Evolutionary conservation across 2,329 filamentous ascomycete genomes (phyloP), one percentile per base, ranked within the genome.

Genomic region (Periconia macrospinosa): DNA sequence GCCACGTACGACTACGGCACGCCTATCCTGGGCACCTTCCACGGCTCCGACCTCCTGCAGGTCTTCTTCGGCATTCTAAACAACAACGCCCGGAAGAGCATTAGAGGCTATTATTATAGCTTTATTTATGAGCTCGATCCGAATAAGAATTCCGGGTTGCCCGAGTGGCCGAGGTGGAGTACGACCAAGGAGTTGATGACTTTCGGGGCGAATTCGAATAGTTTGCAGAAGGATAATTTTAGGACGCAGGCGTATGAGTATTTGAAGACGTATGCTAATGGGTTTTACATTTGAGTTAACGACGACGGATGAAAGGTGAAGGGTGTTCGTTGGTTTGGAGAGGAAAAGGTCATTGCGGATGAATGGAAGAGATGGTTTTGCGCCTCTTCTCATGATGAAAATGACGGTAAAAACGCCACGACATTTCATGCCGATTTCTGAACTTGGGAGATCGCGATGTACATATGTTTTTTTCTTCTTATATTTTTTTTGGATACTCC

Each of bases 1-100:
- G 76, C 86, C 0, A 87, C 85, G 0, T 92, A 92, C 74, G 73
- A 88, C 75, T 85, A 87, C 67, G 86, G 86, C 10, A 87, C 85
- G 0, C 87, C 90, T 0, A 73, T 92, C 45, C 71, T 93, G 0
- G 90, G 91, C 17, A 92, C 89, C 0, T 89, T 91, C 73, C 91
- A 94, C 69, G 87, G 74, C 14, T 84, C 81, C 1, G 90, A 92
- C 60, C 62, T 92, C 1, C 60, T 90, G 3, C 84, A 89, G 67
- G 81, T 89, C 0, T 91, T 91, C 58, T 86, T 83, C 53, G 87
- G 87, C 0, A 71, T 88, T 13, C 65, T 82, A 46, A 81, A 84
- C 13, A 85, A 89, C 67, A 83, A 86, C 53, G 86, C 86, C 1
- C 82, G 82, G 27, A 70, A 66, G 6, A 79, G 83, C 10, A 85